Percentiles rank a stretch among this genome's conserved stretches.
Evolutionary conservation across 1,284 basidiomycete species (phyloP).

Genomic region (Coniferiporia weirii): DNA sequence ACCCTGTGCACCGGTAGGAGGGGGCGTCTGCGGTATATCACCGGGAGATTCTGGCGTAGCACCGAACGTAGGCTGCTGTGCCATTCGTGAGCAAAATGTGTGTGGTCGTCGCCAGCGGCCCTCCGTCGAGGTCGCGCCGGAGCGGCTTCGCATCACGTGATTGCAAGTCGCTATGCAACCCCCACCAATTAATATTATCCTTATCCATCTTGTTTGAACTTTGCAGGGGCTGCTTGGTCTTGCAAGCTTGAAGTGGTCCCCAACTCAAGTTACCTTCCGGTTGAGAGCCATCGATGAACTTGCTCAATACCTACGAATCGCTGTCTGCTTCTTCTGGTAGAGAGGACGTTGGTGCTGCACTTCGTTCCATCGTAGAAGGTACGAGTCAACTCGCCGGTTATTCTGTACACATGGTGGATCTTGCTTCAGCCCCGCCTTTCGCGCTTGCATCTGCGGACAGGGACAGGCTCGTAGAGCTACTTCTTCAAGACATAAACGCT

Average conservation of each 20-base stretch:
- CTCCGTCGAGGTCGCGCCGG: no score
- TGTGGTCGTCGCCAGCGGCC: no score
- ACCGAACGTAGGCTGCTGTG: neutral
- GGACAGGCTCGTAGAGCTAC: constrained; percentile 45
- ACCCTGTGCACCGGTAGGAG: constrained; percentile 60
- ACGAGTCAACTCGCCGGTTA: constrained; percentile 11
- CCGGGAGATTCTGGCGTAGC: constrained; percentile 66
- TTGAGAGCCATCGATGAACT: constrained; percentile 16
- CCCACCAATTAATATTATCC: no score
- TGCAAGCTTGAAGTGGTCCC: no score
- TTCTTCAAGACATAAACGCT: constrained; percentile 55
- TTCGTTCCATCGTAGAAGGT: constrained; percentile 47
- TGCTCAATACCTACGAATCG: constrained; percentile 39
- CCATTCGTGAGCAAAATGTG: neutral
- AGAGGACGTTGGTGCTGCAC: constrained; percentile 39
- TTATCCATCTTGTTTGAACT: neutral
- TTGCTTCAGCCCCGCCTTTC: constrained; percentile 35
- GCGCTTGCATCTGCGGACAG: constrained; percentile 41
- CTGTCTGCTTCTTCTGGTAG: constrained; percentile 42
- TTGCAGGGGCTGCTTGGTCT: neutral
- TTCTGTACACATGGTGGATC: neutral
- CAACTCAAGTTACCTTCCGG: neutral
- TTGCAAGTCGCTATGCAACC: no score
- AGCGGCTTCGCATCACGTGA: no score
- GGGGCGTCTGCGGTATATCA: constrained; percentile 56